Conservation (phyloP, 106 monocot genomes). For the Allium cepa region DNA sequence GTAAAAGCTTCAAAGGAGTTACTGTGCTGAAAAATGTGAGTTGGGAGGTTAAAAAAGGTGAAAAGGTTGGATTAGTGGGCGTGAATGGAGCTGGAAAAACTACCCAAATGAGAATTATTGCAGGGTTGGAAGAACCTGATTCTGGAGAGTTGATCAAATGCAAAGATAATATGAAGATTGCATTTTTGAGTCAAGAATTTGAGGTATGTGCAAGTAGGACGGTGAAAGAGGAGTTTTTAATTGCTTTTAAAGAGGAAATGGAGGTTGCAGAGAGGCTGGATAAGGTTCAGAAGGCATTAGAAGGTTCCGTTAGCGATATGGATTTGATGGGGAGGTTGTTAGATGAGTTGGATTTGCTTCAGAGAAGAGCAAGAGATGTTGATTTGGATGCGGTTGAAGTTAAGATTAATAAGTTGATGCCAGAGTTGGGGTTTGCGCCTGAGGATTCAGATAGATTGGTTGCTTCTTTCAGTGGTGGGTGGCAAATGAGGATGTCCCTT, state of each 20-base stretch:
- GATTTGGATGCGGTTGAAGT: constrained; percentile 67
- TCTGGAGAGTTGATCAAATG: constrained; percentile 72
- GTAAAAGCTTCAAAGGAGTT: constrained; percentile 78
- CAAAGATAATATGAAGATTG: constrained; percentile 90
- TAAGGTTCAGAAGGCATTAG: constrained; percentile 86
- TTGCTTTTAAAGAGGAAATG: constrained; percentile 92
- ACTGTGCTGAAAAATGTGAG: constrained; percentile 78
- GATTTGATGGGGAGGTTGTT: constrained; percentile 80
- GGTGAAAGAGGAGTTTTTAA: constrained; percentile 91
- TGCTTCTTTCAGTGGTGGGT: constrained; percentile 90
- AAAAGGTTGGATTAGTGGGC: constrained; percentile 93
- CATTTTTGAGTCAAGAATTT: constrained; percentile 92
- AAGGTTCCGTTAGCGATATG: constrained; percentile 76
- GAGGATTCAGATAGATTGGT: constrained; percentile 93
- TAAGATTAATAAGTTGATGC: constrained; percentile 91
- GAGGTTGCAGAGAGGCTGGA: constrained; percentile 73
- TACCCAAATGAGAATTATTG: constrained; percentile 88
- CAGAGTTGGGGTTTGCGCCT: constrained; percentile 66
- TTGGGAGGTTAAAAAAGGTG: constrained; percentile 98
- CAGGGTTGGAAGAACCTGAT: constrained; percentile 83
- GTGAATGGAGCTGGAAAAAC: constrained; percentile 99
- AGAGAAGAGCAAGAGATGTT: constrained; percentile 85
- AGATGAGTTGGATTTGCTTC: constrained; percentile 93
- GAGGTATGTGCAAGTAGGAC: constrained; percentile 82
- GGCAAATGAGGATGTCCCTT: constrained; percentile 99